Evolutionary conservation across 352 stramenopile species (phyloP).

Genomic region (Aphanomyces cochlioides): DNA sequence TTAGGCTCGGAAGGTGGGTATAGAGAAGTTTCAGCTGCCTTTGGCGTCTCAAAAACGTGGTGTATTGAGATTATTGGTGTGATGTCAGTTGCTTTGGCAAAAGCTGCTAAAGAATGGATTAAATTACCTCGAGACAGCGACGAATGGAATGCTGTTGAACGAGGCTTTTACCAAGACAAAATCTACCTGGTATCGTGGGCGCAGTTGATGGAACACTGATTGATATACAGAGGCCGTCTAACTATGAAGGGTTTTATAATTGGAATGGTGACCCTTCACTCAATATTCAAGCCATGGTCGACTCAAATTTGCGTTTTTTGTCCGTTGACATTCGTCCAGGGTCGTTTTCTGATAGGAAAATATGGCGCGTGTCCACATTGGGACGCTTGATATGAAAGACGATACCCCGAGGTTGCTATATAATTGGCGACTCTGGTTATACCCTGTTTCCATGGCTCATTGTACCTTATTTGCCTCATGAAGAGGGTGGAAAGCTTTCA

Average conservation of each 20-base stretch:
- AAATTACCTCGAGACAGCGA: not conserved
- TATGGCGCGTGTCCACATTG: not conserved
- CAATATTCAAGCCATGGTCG: not conserved
- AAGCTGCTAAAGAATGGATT: not conserved
- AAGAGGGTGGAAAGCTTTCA: too few species aligned
- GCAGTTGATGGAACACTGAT: constrained; percentile 1
- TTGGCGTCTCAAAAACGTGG: not conserved
- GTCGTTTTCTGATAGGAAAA: not conserved
- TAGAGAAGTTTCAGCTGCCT: not conserved
- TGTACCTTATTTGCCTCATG: too few species aligned
- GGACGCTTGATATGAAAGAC: too few species aligned
- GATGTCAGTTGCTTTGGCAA: not conserved
- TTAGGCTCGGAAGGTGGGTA: constrained; percentile 1
- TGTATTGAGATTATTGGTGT: not conserved
- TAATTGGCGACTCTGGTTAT: too few species aligned
- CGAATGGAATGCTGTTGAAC: not conserved
- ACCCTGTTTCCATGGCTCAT: too few species aligned
- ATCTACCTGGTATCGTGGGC: not conserved
- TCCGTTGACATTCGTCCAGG: not conserved
- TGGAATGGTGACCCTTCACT: not conserved
- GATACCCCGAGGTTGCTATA: too few species aligned
- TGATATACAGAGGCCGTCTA: not conserved
- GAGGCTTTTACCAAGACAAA: not conserved
- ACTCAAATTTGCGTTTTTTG: not conserved
- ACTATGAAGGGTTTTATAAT: constrained; percentile 2